These are phyloP conservation scores for Xylaria castorea DNA, from an alignment of 495 filamentous ascomycete genomes.

Conservation along the genomic window DNA sequence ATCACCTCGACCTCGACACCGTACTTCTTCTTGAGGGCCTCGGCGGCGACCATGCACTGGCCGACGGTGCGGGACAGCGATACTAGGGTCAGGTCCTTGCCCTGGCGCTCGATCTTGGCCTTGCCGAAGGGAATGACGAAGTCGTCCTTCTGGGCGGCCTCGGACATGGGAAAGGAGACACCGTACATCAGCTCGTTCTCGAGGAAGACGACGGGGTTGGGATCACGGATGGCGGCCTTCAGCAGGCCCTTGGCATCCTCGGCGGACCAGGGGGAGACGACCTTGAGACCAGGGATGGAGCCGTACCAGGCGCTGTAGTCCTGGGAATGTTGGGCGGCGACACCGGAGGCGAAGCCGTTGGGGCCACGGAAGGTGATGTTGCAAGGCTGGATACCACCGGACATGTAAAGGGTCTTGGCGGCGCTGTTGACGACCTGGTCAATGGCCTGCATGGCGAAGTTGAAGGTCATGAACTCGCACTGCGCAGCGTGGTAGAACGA, in stretches of 20 bases:
- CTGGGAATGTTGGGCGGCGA: constrained; percentile 97
- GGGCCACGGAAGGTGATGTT: constrained; percentile 99
- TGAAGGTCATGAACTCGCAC: constrained; percentile 99
- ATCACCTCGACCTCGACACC: constrained; percentile 95
- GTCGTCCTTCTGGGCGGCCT: constrained; percentile 91
- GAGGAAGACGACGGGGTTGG: constrained; percentile 92
- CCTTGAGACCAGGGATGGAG: constrained; percentile 95
- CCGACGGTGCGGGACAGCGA: constrained; percentile 94
- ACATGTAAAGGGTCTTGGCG: constrained; percentile 99
- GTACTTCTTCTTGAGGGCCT: constrained; percentile 91
- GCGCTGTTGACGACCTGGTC: constrained; percentile 99
- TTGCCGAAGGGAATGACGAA: constrained; percentile 97
- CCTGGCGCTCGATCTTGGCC: constrained; percentile 96
- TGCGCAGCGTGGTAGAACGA: constrained; percentile 42
- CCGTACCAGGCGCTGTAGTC: constrained; percentile 99
- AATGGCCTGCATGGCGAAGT: constrained; percentile 99
- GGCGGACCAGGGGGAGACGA: constrained; percentile 91
- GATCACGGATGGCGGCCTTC: constrained; percentile 97
- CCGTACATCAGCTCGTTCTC: constrained; percentile 99
- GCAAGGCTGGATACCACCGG: constrained; percentile 98
- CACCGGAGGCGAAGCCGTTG: constrained; percentile 96
- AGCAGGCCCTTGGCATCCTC: constrained; percentile 98
- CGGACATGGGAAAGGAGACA: constrained; percentile 92
- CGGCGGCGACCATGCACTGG: constrained; percentile 86
- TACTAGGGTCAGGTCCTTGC: constrained; percentile 95